Evolutionary conservation across 2,329 filamentous ascomycete genomes (phyloP).

Genomic region (Ophiostoma tasmaniense): DNA sequence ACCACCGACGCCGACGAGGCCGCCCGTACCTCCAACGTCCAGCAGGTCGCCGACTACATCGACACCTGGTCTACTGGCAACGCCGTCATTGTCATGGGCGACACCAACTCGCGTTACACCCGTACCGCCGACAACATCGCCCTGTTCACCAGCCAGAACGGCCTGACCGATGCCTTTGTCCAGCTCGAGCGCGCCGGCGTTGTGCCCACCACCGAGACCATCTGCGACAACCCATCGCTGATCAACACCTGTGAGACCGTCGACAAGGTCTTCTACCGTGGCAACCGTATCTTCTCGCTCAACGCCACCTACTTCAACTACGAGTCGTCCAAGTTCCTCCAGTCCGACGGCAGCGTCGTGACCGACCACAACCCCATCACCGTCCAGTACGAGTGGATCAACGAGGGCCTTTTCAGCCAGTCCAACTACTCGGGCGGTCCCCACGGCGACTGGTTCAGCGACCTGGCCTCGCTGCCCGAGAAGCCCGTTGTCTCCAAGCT

Average conservation of each 20-base stretch:
- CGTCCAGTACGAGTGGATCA: conserved; percentile 43
- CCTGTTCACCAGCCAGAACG: conserved; percentile 42
- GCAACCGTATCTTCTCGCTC: conserved; percentile 38
- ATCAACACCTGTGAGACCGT: conserved; percentile 53
- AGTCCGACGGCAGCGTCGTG: conserved; percentile 46
- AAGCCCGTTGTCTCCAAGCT: conserved; percentile 25
- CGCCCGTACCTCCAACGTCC: conserved; percentile 51
- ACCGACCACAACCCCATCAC: conserved; percentile 57
- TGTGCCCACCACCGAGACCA: conserved; percentile 35
- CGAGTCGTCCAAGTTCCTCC: conserved; percentile 47
- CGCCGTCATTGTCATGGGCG: conserved; percentile 55
- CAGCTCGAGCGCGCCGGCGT: conserved; percentile 41
- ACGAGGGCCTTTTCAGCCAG: conserved; percentile 33
- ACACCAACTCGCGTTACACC: conserved; percentile 59
- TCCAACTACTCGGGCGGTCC: conserved; percentile 41
- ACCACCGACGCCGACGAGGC: conserved; percentile 42
- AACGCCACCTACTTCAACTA: conserved; percentile 46
- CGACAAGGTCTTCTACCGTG: conserved; percentile 57
- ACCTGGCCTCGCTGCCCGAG: conserved; percentile 32
- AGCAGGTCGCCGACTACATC: conserved; percentile 52
- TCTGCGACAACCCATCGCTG: conserved; percentile 51
- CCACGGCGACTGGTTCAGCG: conserved; percentile 47
- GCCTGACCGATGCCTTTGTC: conserved; percentile 52
- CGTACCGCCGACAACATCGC: conserved; percentile 43
- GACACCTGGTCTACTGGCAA: conserved; percentile 48